Percentiles rank a stretch among this genome's conserved stretches.
These are phyloP conservation scores for Tilletia setariae DNA, from an alignment of 1,284 basidiomycete genomes.

Conservation along the genomic window DNA sequence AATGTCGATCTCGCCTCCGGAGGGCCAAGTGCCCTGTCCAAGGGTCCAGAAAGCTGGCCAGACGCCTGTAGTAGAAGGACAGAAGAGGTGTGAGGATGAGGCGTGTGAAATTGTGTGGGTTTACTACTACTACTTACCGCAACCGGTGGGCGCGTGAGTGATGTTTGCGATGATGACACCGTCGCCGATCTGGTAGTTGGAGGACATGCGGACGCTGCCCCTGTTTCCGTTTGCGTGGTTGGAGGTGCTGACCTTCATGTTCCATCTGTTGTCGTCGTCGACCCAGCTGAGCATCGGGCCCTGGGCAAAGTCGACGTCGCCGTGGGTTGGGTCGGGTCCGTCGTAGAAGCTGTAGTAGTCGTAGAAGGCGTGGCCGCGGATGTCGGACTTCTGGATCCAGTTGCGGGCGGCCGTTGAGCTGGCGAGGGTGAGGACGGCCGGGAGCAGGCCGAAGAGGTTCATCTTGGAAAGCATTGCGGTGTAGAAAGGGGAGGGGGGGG, in stretches of 20 bases:
- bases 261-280: slow-evolving; percentile 31
- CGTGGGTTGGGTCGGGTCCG: slow-evolving; percentile 29
- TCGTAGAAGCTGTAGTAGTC: not conserved
- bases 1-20: slow-evolving; percentile 51
- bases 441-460: not conserved
- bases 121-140: too few relatives aligned
- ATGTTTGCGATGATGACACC: slow-evolving; percentile 43
- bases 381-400: slow-evolving; percentile 11
- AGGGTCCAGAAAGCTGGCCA: slow-evolving; percentile 54
- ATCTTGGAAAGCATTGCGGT: not conserved
- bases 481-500: not conserved
- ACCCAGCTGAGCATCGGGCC: slow-evolving; percentile 42
- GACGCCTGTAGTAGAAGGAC: slow-evolving; percentile 18
- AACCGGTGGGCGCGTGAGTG: slow-evolving; percentile 45
- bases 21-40: slow-evolving; percentile 39
- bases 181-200: slow-evolving; percentile 40
- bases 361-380: slow-evolving; percentile 3
- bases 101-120: too few relatives aligned
- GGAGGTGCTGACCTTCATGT: slow-evolving; percentile 43
- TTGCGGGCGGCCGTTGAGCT: not conserved
- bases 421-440: not conserved
- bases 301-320: slow-evolving; percentile 45
- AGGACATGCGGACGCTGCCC: slow-evolving; percentile 40
- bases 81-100: not conserved
- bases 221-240: slow-evolving; percentile 29